Percentiles rank a stretch among this genome's conserved stretches.
These are phyloP conservation scores for Didymella pomorum DNA, from an alignment of 2,329 filamentous ascomycete species.

Conservation along the genomic window DNA sequence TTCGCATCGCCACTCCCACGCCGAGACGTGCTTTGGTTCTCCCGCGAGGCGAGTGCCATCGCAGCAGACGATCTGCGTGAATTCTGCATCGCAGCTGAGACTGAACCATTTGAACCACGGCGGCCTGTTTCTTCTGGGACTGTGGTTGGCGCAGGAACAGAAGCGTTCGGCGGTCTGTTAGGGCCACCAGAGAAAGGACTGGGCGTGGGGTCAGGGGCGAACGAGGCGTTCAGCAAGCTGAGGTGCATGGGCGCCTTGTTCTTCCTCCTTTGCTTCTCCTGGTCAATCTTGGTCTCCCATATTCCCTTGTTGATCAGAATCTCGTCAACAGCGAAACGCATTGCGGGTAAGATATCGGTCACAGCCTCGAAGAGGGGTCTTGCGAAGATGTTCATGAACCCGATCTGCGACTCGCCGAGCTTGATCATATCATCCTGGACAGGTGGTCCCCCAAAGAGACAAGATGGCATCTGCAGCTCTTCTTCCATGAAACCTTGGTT, in stretches of 20 bases:
- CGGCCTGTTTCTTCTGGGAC: slow-evolving; percentile 33
- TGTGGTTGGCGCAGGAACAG: slow-evolving; percentile 19
- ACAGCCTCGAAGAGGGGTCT: slow-evolving; percentile 90
- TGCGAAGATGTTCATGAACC: slow-evolving; percentile 97
- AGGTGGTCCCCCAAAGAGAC: slow-evolving; percentile 78
- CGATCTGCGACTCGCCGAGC: slow-evolving; percentile 85
- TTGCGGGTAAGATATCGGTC: slow-evolving; percentile 81
- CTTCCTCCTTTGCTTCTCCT: slow-evolving; percentile 64
- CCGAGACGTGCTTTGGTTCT: slow-evolving; percentile 48
- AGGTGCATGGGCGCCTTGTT: slow-evolving; percentile 44
- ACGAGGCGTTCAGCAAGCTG: slow-evolving; percentile 32
- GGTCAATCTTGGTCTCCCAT: slow-evolving; percentile 74
- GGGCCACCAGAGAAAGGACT: slow-evolving; percentile 46
- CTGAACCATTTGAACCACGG: slow-evolving; percentile 41
- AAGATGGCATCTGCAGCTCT: slow-evolving; percentile 85
- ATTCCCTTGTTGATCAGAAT: slow-evolving; percentile 77
- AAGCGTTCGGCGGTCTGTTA: slow-evolving; percentile 13
- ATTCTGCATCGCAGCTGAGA: slow-evolving; percentile 27
- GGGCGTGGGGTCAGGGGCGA: slow-evolving; percentile 41
- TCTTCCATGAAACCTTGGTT: slow-evolving; percentile 91
- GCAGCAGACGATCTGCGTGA: slow-evolving; percentile 45
- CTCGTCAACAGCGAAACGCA: slow-evolving; percentile 85
- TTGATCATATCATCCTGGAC: slow-evolving; percentile 85
- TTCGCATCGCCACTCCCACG: slow-evolving; percentile 52
- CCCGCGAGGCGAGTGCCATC: slow-evolving; percentile 37